A percentile compares a stretch with the other conserved stretches of the same genome.
phyloP scores from a whole-genome alignment of 768 basidiomycete genomes.

The Macrolepiota fuliginosa region DNA sequence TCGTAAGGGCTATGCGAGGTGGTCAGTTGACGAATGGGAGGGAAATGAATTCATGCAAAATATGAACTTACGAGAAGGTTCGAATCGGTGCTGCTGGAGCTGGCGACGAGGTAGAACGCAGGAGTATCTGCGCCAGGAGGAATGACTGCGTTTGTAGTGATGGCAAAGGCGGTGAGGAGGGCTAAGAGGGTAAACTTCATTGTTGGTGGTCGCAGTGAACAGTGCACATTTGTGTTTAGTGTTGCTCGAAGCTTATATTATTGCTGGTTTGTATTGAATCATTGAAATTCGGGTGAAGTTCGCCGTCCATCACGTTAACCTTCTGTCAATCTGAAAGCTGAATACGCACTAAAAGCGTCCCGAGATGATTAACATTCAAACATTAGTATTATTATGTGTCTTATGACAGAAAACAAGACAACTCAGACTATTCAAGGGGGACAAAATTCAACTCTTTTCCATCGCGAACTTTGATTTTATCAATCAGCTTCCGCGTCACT shows the following conservation, averaged over 20 bases:
- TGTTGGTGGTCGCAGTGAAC: neutral
- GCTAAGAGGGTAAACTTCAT: slow-evolving; percentile 13
- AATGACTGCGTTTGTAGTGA: slow-evolving; percentile 13
- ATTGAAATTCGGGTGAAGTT: neutral
- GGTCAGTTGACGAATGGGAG: neutral
- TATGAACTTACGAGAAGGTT: slow-evolving; percentile 17
- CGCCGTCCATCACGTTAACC: neutral
- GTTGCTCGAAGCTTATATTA: neutral
- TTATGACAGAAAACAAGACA: neutral
- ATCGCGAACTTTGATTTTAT: neutral
- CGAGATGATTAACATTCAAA: slow-evolving; percentile 1
- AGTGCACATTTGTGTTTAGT: neutral
- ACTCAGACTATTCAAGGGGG: neutral
- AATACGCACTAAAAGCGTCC: neutral
- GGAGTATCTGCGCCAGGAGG: slow-evolving; percentile 31
- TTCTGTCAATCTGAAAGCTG: neutral
- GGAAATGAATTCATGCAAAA: too few relatives aligned
- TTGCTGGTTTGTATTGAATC: neutral
- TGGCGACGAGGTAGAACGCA: slow-evolving; percentile 31
- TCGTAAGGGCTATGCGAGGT: slow-evolving; percentile 25
- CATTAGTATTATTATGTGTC: too few relatives aligned
- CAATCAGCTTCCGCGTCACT: neutral
- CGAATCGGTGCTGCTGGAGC: slow-evolving; percentile 9
- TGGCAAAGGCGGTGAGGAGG: slow-evolving; percentile 11
- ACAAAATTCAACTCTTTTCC: too few relatives aligned